phyloP scores from a whole-genome alignment of 768 basidiomycete species.

The Boletus patriciae region DNA sequence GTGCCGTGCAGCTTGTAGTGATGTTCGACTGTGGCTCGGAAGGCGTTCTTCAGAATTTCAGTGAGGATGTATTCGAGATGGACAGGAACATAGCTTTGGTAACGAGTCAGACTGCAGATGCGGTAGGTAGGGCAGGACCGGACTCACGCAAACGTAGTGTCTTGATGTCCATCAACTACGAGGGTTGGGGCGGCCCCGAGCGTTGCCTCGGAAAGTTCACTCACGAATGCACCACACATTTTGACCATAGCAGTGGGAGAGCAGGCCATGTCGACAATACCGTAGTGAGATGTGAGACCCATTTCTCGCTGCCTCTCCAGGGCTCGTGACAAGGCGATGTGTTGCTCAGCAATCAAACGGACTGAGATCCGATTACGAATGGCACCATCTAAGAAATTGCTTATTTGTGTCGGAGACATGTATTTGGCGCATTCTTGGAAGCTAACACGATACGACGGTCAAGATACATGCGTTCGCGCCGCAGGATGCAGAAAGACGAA shows the following conservation, averaged over 20 bases:
- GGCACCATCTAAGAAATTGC: conserved; percentile 76
- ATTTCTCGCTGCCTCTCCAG: conserved; percentile 42
- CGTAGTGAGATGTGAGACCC: conserved; percentile 47
- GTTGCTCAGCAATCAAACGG: conserved; percentile 87
- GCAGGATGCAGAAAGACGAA: conserved; percentile 30
- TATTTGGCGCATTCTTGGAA: conserved; percentile 87
- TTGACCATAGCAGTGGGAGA: conserved; percentile 72
- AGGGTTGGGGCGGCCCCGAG: conserved; percentile 70
- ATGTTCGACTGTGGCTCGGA: conserved; percentile 84
- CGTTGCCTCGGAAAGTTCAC: conserved; percentile 81
- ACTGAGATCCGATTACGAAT: conserved; percentile 87
- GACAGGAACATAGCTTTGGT: conserved; percentile 74
- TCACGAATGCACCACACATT: conserved; percentile 82
- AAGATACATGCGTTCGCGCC: background rate
- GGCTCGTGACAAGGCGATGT: conserved; percentile 78
- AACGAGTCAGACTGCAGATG: conserved; percentile 11
- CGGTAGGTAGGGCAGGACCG: background rate
- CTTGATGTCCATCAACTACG: conserved; percentile 65
- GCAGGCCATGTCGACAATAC: conserved; percentile 72
- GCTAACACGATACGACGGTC: conserved; percentile 36
- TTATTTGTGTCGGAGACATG: conserved; percentile 78
- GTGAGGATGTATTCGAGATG: conserved; percentile 92
- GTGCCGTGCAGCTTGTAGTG: conserved; percentile 47
- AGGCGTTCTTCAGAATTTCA: conserved; percentile 88
- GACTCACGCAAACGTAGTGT: conserved; percentile 78